Conservation (phyloP, 2,329 filamentous ascomycete genomes). For the Hysterium pulicare region DNA sequence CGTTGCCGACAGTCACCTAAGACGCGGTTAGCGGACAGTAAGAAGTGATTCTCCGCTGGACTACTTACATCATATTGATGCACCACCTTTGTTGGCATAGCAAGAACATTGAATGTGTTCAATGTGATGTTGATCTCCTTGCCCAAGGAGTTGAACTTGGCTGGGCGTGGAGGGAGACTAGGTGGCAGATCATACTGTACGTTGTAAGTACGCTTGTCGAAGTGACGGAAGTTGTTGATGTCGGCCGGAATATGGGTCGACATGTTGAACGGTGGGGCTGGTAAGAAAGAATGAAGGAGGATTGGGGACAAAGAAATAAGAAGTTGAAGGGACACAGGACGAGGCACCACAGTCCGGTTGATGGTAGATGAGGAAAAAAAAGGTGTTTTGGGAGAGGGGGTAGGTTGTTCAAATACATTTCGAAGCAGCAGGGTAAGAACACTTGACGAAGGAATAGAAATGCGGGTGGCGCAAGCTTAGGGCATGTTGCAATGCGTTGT, state of each 20-base stretch:
- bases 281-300: background rate
- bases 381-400: background rate
- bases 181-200: conserved; percentile 22
- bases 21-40: conserved; percentile 8
- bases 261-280: conserved; percentile 12
- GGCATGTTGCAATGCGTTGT: too few relatives aligned
- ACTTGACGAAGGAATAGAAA: background rate
- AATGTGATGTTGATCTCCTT: conserved; percentile 46
- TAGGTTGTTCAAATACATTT: background rate
- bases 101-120: conserved; percentile 71
- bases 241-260: conserved; percentile 6
- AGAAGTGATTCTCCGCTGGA: background rate
- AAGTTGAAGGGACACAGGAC: background rate
- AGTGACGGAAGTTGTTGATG: conserved; percentile 15
- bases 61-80: conserved; percentile 80
- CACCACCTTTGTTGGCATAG: conserved; percentile 60
- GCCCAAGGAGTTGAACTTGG: conserved; percentile 38
- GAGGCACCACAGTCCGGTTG: conserved; percentile 1
- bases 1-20: conserved; percentile 65
- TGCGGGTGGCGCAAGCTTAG: background rate
- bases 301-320: background rate
- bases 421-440: background rate
- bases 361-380: background rate
- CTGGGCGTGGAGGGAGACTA: conserved; percentile 33
- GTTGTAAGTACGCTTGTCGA: conserved; percentile 20